phyloP scores from a whole-genome alignment of 129 eudicot genomes.

The Centella asiatica region DNA sequence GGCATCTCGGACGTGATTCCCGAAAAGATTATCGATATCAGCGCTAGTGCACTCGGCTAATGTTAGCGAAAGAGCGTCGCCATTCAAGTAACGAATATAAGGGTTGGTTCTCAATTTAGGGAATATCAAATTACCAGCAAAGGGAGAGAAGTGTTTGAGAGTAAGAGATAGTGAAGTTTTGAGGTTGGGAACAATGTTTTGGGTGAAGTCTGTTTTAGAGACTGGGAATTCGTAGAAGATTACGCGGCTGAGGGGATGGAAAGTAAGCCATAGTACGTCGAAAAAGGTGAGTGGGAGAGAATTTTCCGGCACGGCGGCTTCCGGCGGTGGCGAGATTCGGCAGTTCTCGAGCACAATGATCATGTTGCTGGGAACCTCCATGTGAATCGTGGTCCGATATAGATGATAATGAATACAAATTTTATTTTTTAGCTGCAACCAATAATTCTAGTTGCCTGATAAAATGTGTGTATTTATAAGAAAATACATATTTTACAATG shows the following conservation, averaged over 20 bases:
- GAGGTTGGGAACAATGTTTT: background rate
- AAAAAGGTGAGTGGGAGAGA: background rate
- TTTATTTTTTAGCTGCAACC: too few relatives aligned
- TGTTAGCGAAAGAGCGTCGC: constrained; percentile 30
- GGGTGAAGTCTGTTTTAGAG: background rate
- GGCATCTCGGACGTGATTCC: constrained; percentile 31
- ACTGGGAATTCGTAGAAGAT: background rate
- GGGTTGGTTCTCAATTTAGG: constrained; percentile 6
- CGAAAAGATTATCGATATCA: constrained; percentile 27
- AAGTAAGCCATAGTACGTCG: background rate
- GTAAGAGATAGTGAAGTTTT: constrained; percentile 4
- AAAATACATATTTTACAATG: too few relatives aligned
- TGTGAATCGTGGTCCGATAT: too few relatives aligned
- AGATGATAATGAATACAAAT: too few relatives aligned
- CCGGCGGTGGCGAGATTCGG: background rate
- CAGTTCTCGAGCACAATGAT: background rate
- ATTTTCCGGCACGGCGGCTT: background rate
- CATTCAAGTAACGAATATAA: constrained; percentile 27
- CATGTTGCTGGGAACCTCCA: too few relatives aligned
- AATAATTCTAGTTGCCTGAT: too few relatives aligned
- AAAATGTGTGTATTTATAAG: too few relatives aligned
- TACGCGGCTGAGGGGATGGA: constrained; percentile 3
- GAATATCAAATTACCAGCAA: constrained; percentile 2
- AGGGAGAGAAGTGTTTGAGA: constrained; percentile 3
- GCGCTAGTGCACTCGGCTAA: constrained; percentile 17